These are phyloP conservation scores for Larix sibirica DNA, from an alignment of 83 land plant genomes.

Conservation along the genomic window DNA sequence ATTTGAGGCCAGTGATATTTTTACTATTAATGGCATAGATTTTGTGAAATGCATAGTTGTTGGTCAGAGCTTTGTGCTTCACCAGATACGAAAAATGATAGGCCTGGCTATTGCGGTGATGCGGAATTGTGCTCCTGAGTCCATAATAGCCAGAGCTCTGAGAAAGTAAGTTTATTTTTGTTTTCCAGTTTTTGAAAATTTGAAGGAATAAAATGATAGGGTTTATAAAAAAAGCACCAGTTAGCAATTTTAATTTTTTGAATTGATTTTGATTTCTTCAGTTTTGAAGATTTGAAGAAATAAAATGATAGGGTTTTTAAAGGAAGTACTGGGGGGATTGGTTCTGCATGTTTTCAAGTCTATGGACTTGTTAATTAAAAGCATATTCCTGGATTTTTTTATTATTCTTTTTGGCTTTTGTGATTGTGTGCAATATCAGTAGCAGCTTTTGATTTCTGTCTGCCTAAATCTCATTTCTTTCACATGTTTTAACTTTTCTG, in stretches of 20 bases:
- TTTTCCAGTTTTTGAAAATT: background rate
- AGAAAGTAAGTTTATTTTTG: constrained; percentile 49
- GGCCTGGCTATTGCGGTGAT: constrained; percentile 92
- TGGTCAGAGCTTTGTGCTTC: constrained; percentile 99
- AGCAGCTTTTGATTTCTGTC: background rate
- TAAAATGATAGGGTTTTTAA: background rate
- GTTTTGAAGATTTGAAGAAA: background rate
- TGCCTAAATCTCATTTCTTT: background rate
- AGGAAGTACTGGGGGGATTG: no score
- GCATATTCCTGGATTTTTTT: no score
- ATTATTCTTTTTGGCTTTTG: background rate
- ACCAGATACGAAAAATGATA: constrained; percentile 96
- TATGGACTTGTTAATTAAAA: no score
- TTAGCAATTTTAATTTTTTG: no score
- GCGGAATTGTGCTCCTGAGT: constrained; percentile 84
- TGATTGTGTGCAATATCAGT: background rate
- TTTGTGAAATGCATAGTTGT: constrained; percentile 87
- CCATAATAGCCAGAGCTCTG: constrained; percentile 65
- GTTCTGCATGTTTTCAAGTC: no score
- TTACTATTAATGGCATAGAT: constrained; percentile 65
- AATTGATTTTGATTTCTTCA: no score
- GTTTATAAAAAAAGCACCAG: no score
- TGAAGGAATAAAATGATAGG: no score
- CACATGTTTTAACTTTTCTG: background rate
- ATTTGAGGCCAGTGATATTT: constrained; percentile 54